Evolutionary conservation across 306 rosid genomes (phyloP), one percentile per base, ranked within the genome.

Genomic region (Cucumis hystrix): DNA sequence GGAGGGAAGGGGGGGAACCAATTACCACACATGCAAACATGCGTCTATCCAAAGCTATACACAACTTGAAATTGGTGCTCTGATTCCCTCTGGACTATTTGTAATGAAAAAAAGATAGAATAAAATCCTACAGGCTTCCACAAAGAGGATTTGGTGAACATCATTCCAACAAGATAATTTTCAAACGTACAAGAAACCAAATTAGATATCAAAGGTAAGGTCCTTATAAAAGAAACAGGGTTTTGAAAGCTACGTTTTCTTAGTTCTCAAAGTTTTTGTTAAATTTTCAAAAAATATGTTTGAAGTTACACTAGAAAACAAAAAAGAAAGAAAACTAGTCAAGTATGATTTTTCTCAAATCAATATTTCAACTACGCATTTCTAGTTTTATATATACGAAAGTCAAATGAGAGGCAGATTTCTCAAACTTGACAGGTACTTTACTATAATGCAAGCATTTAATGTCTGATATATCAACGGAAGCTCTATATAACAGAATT

Each of bases 21-120:
- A 35, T 7, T 65, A 8, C 40, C n/a, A 61, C 67, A 10, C 67
- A 61, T 61, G 9, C 67, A 61, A 61, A 62, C 74, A 67, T 10
- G 54, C 74, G 74, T 67, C 73, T 40, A 67, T 40, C 52, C 54
- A 67, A 67, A 67, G 73, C 73, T 67, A 67, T 20, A 67, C 33
- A n/a, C 52, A 40, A 64, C 51, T 65, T 65, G 25, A 23, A 65
- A 65, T 65, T 10, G 49, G 71, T 35, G 21, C 45, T 9, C 17
- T 12, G 54, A 47, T 47, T 47, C 54, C 37, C 45, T 7, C 43
- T 33, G 16, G 11, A 63, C 45, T 63, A 64, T 17, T 64, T 16
- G 71, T 65, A 65, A 37, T 8, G 71, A 17, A 37, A 64, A 64
- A 35, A 37, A 17, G 71, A 23, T 23, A 68, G 74, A 40, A 68